Percentiles rank a stretch among this genome's conserved stretches.
phyloP scores from a whole-genome alignment of 169 alveolate species.

The Plasmodium berghei region DNA sequence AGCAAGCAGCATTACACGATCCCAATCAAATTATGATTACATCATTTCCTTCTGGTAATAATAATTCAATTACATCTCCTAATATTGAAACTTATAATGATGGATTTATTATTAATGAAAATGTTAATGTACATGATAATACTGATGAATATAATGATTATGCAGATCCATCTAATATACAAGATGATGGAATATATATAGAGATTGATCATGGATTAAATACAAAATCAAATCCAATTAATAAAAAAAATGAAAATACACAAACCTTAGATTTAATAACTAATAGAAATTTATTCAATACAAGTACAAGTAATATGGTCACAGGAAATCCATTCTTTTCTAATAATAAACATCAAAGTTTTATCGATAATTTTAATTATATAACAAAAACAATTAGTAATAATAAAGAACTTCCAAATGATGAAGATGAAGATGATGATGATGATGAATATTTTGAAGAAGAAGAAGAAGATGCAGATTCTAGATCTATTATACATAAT shows the following conservation, averaged over 20 bases:
- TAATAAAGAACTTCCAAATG: not conserved
- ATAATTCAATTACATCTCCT: no score
- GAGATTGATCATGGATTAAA: not conserved
- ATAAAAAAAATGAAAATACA: no score
- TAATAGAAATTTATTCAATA: no score
- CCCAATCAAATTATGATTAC: no score
- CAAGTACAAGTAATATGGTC: no score
- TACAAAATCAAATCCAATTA: not conserved
- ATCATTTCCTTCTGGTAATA: no score
- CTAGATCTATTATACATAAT: not conserved
- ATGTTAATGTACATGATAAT: not conserved
- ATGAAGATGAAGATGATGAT: not conserved
- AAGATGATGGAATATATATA: not conserved
- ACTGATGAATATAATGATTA: not conserved
- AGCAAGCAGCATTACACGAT: not conserved
- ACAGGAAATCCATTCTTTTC: no score
- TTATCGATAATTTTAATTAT: no score
- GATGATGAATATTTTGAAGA: slow-evolving; percentile 1
- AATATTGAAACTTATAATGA: not conserved
- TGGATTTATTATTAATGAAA: not conserved
- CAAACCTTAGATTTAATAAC: no score
- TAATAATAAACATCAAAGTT: no score
- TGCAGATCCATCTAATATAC: not conserved
- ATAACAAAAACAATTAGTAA: no score
- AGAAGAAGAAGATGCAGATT: not conserved